Percentiles rank a stretch among this genome's conserved stretches.
These are phyloP conservation scores for Gracilaria caudata DNA, from an alignment of 23 red algal genomes.

Conservation along the genomic window DNA sequence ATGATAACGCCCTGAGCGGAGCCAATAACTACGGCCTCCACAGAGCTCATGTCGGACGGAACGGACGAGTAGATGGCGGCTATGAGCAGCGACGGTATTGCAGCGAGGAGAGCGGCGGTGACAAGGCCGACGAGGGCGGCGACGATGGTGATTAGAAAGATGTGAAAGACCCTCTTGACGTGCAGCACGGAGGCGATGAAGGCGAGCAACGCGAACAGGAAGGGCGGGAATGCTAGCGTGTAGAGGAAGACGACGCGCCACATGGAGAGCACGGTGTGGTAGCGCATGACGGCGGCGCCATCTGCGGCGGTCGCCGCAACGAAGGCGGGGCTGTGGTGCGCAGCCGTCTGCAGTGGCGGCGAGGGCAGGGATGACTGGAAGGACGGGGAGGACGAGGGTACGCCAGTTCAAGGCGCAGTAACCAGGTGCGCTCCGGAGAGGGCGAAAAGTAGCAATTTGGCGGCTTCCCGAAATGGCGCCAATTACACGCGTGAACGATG, in stretches of 20 bases:
- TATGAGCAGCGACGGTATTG: constrained; percentile 47
- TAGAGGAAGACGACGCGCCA: constrained; percentile 58
- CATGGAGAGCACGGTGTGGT: constrained; percentile 45
- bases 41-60: constrained; percentile 37
- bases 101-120: constrained; percentile 21
- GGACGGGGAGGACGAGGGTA: too few species aligned
- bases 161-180: constrained; percentile 8
- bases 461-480: constrained; percentile 6
- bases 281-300: constrained; percentile 20
- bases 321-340: not conserved
- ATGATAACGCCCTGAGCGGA: constrained; percentile 57
- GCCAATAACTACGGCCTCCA: constrained; percentile 46
- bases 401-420: not conserved
- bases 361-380: too few species aligned
- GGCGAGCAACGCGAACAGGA: constrained; percentile 33
- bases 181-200: constrained; percentile 53
- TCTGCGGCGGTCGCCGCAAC: not conserved
- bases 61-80: constrained; percentile 56
- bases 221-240: constrained; percentile 25
- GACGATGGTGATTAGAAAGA: constrained; percentile 33
- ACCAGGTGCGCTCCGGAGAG: not conserved
- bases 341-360: too few species aligned
- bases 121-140: constrained; percentile 33
- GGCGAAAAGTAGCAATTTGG: not conserved
- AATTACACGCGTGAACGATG: constrained; percentile 24